Evolutionary conservation across 78 protist genomes (phyloP).

Genomic region (Acrasis kona): DNA sequence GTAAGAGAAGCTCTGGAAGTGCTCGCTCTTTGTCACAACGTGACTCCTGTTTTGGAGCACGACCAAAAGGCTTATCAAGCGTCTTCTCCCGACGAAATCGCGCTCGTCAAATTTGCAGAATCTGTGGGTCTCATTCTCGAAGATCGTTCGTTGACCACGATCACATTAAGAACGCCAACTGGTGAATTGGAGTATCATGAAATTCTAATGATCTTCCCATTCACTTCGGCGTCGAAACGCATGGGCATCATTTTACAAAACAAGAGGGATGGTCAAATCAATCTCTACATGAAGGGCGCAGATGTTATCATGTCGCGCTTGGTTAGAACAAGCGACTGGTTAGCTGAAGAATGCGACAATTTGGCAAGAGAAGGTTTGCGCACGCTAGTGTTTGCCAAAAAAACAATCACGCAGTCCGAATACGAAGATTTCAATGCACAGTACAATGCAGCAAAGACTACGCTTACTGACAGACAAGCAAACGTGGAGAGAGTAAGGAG

Average conservation of each 20-base stretch:
- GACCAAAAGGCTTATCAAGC: slow-evolving; percentile 68
- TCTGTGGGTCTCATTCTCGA: slow-evolving; percentile 50
- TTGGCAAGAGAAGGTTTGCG: slow-evolving; percentile 93
- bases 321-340: slow-evolving; percentile 65
- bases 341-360: slow-evolving; percentile 87
- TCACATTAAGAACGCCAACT: slow-evolving; percentile 41
- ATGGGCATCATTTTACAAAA: slow-evolving; percentile 92
- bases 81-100: slow-evolving; percentile 93
- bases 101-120: slow-evolving; percentile 88
- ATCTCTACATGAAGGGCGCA: slow-evolving; percentile 85
- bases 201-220: slow-evolving; percentile 82
- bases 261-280: slow-evolving; percentile 26
- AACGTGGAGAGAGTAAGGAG: slow-evolving; percentile 20
- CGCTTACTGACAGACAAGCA: neutral
- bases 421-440: slow-evolving; percentile 32
- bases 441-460: slow-evolving; percentile 4
- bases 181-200: slow-evolving; percentile 47
- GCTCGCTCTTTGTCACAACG: slow-evolving; percentile 93
- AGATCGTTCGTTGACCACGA: slow-evolving; percentile 30
- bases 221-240: slow-evolving; percentile 86
- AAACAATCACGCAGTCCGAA: slow-evolving; percentile 46
- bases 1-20: slow-evolving; percentile 32
- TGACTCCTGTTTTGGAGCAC: slow-evolving; percentile 64
- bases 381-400: slow-evolving; percentile 81
- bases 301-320: slow-evolving; percentile 62